Conservation (phyloP, 2,329 filamentous ascomycete species). For the Cordyceps farinosa region DNA sequence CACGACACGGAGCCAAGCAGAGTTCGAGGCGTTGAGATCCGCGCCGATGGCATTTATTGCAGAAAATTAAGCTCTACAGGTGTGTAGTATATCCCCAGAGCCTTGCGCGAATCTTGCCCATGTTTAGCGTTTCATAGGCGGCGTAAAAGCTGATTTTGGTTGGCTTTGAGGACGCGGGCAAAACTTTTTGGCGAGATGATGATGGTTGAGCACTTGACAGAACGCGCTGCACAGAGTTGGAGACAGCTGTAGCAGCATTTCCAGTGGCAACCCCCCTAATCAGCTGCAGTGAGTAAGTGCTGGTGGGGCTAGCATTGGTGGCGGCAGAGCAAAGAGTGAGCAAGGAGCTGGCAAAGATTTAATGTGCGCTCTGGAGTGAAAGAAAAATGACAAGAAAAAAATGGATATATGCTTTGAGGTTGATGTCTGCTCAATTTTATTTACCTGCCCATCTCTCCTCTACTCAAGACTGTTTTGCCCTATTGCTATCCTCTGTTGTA, state of each 20-base stretch:
- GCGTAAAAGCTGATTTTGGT: slow-evolving; percentile 42
- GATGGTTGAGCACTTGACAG: neutral
- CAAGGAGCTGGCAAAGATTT: neutral
- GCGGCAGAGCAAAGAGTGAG: neutral
- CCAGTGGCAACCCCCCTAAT: slow-evolving; percentile 8
- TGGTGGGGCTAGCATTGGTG: slow-evolving; percentile 3
- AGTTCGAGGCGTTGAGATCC: slow-evolving; percentile 48
- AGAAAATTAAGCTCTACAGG: slow-evolving; percentile 53
- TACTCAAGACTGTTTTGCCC: too few relatives aligned
- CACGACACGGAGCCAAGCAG: slow-evolving; percentile 41
- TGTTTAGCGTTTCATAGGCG: slow-evolving; percentile 49
- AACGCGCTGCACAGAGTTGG: slow-evolving; percentile 4
- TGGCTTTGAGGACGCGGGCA: slow-evolving; percentile 29
- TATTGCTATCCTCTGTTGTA: neutral
- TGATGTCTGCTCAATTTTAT: neutral
- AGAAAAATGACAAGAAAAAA: neutral
- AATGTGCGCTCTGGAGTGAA: neutral
- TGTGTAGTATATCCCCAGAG: slow-evolving; percentile 43
- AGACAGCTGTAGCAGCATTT: neutral
- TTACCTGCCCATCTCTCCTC: neutral
- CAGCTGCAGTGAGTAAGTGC: neutral
- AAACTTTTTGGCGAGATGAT: slow-evolving; percentile 40
- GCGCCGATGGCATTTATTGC: slow-evolving; percentile 56
- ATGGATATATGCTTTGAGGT: too few relatives aligned
- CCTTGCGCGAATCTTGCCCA: slow-evolving; percentile 50